Evolutionary conservation across 164 flowering plant species (phyloP).

Genomic region (Vitis labrusca): DNA sequence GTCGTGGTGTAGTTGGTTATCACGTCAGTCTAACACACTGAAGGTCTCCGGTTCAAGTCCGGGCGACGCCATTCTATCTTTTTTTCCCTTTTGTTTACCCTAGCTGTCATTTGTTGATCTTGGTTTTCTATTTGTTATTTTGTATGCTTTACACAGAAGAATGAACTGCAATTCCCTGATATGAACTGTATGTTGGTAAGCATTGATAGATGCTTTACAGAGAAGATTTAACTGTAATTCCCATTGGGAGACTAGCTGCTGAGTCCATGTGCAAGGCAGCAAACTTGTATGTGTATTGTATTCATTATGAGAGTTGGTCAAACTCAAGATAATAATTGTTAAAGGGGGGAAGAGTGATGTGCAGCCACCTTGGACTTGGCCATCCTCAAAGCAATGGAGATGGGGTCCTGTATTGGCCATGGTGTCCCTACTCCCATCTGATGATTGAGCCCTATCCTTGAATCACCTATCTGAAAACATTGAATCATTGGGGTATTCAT

Average conservation of each 20-base stretch:
- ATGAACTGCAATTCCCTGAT: background rate
- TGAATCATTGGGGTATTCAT: slow-evolving; percentile 20
- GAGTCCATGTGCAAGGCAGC: slow-evolving; percentile 23
- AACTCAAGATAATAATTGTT: slow-evolving; percentile 9
- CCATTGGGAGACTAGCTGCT: slow-evolving; percentile 2
- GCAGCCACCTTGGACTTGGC: slow-evolving; percentile 14
- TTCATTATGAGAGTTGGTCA: slow-evolving; percentile 9
- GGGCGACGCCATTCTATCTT: slow-evolving; percentile 64
- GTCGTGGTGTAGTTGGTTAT: slow-evolving; percentile 91
- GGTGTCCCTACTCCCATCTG: slow-evolving; percentile 23
- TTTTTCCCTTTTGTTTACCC: too few species aligned
- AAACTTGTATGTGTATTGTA: background rate
- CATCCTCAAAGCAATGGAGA: slow-evolving; percentile 4
- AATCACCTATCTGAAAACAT: slow-evolving; percentile 16
- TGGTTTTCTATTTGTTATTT: too few species aligned
- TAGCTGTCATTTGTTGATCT: too few species aligned
- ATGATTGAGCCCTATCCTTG: slow-evolving; percentile 11
- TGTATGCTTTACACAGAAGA: too few species aligned
- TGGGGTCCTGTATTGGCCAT: slow-evolving; percentile 2
- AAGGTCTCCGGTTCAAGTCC: slow-evolving; percentile 90
- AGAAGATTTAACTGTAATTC: slow-evolving; percentile 11
- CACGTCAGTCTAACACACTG: slow-evolving; percentile 90
- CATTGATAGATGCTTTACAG: slow-evolving; percentile 12
- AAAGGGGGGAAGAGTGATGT: slow-evolving; percentile 6
- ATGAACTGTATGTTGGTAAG: background rate